phyloP scores from a whole-genome alignment of 805 yeast species.

The Kuraishia molischiana region DNA sequence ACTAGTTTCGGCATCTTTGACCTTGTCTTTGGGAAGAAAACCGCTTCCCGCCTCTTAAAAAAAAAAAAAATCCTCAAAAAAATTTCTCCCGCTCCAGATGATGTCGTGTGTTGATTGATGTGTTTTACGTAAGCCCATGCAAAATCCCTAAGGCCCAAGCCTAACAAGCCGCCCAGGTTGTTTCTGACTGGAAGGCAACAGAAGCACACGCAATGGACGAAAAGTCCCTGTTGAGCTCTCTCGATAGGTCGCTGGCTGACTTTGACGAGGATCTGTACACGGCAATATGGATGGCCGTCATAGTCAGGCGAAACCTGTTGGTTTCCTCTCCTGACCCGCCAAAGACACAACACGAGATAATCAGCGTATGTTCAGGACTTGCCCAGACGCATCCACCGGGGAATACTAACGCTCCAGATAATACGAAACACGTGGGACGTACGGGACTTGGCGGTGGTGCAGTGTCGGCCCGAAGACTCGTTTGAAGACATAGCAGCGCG shows the following conservation, averaged over 20 bases:
- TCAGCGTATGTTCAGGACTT: slow-evolving; percentile 1
- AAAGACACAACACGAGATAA: slow-evolving; percentile 11
- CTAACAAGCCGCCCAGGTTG: no score
- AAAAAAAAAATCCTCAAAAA: no score
- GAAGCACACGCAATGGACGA: not conserved
- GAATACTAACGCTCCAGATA: not conserved
- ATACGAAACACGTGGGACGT: not conserved
- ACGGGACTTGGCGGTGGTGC: not conserved
- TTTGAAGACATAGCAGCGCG: no score
- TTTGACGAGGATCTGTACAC: slow-evolving; percentile 12
- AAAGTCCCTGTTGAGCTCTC: not conserved
- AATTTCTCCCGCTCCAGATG: no score
- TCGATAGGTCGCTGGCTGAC: not conserved
- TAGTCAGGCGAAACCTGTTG: slow-evolving; percentile 16
- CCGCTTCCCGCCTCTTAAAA: no score
- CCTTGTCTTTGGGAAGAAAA: no score
- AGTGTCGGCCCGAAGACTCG: not conserved
- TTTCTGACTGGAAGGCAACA: no score
- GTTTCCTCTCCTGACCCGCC: slow-evolving; percentile 11
- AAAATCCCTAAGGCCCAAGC: no score
- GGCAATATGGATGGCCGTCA: slow-evolving; percentile 12
- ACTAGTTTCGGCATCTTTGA: slow-evolving; percentile 66
- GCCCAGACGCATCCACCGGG: no score
- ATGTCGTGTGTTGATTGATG: no score
- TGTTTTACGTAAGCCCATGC: no score